phyloP scores from a whole-genome alignment of 202 grass and related monocot species.

The Setaria italica region DNA sequence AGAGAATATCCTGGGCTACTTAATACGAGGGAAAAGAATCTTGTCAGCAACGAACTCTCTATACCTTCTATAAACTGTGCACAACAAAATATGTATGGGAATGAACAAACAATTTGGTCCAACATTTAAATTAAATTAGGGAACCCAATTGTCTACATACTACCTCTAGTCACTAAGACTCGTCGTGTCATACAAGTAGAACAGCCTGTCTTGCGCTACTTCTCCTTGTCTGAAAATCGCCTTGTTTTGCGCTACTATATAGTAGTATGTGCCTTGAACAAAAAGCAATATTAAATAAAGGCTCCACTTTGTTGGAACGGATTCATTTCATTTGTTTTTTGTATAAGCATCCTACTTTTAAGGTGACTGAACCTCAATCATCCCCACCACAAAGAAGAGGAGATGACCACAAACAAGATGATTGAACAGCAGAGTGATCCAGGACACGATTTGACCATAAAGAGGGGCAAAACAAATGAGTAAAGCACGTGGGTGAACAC shows the following conservation, averaged over 20 bases:
- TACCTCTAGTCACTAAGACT: too few relatives aligned
- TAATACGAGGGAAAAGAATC: neutral
- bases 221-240: too few relatives aligned
- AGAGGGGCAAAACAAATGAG: neutral
- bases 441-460: neutral
- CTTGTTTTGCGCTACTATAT: neutral
- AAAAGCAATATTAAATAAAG: neutral
- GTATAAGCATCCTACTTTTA: neutral
- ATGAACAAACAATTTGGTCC: neutral
- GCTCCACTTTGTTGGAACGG: neutral
- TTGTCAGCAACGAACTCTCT: neutral
- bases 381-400: neutral
- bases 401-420: neutral
- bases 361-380: neutral
- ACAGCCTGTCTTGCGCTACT: neutral
- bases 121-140: neutral
- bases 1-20: too few relatives aligned
- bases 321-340: neutral
- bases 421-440: neutral
- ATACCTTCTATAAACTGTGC: neutral
- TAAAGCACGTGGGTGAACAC: neutral
- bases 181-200: neutral
- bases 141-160: neutral
- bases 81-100: neutral
- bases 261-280: neutral